Evolutionary conservation across 2,329 filamentous ascomycete genomes (phyloP).

Genomic region (Bimuria novae-zelandiae): DNA sequence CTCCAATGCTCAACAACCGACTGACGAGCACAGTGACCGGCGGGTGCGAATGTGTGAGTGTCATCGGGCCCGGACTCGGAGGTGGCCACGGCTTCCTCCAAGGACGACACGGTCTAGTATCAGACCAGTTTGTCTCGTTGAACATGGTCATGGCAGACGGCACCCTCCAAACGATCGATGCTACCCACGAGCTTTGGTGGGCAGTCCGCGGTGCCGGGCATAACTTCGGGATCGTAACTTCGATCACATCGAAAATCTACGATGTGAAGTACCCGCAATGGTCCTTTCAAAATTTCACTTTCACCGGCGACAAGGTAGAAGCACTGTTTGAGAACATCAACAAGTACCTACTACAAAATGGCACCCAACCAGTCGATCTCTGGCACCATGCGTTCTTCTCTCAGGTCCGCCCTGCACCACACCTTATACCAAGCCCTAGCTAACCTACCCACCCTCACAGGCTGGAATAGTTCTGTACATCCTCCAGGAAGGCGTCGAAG

Average conservation of each 20-base stretch:
- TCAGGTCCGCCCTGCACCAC: not conserved
- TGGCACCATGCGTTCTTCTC: not conserved
- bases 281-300: not conserved
- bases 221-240: not conserved
- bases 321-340: not conserved
- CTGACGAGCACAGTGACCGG: not conserved
- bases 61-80: not conserved
- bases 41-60: not conserved
- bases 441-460: not conserved
- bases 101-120: not conserved
- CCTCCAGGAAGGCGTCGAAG: slow-evolving; percentile 3
- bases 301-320: not conserved
- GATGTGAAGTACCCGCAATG: not conserved
- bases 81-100: not conserved
- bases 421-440: too few relatives aligned
- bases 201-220: not conserved
- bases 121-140: not conserved
- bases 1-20: not conserved
- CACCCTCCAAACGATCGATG: not conserved
- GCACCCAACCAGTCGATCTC: not conserved
- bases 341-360: not conserved
- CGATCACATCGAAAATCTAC: not conserved
- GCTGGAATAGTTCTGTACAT: slow-evolving; percentile 1
- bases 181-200: not conserved
- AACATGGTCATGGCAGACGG: not conserved